Evolutionary conservation across 768 basidiomycete species (phyloP).

Genomic region (Lactarius akahatsu): DNA sequence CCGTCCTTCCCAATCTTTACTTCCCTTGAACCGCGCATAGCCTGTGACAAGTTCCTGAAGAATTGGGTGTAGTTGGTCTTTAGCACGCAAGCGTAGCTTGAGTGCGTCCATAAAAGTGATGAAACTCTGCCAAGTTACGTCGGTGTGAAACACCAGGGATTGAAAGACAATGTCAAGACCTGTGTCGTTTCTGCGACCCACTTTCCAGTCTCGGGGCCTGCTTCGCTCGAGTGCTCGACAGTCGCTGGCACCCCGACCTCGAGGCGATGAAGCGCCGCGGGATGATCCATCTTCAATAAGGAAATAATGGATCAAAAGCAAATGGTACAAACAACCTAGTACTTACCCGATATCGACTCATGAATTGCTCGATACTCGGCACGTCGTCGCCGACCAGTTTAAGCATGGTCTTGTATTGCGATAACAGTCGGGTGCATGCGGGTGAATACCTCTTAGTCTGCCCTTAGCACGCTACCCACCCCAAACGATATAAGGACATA

Average conservation of each 20-base stretch:
- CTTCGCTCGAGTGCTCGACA: constrained; percentile 91
- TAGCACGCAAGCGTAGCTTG: constrained; percentile 89
- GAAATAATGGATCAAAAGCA: background rate
- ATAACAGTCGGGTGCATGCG: constrained; percentile 89
- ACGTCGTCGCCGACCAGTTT: constrained; percentile 93
- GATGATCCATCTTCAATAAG: constrained; percentile 77
- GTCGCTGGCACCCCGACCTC: constrained; percentile 95
- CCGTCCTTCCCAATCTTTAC: constrained; percentile 95
- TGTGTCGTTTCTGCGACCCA: constrained; percentile 98
- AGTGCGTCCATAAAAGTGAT: constrained; percentile 99
- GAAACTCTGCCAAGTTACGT: constrained; percentile 63
- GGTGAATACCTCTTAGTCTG: constrained; percentile 81
- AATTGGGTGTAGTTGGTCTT: constrained; percentile 94
- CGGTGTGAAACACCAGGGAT: background rate
- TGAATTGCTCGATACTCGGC: constrained; percentile 84
- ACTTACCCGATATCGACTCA: constrained; percentile 70
- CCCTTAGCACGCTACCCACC: constrained; percentile 36
- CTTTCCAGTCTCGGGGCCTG: constrained; percentile 89
- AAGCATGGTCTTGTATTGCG: constrained; percentile 96
- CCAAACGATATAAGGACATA: background rate
- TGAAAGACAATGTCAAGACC: constrained; percentile 43
- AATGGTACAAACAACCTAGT: background rate
- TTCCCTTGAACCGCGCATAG: constrained; percentile 91
- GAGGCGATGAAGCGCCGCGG: constrained; percentile 87
- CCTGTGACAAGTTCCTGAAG: constrained; percentile 94